Base-by-base conservation (phyloP, 2,329 filamentous ascomycete species). In the Nemania abortiva region DNA sequence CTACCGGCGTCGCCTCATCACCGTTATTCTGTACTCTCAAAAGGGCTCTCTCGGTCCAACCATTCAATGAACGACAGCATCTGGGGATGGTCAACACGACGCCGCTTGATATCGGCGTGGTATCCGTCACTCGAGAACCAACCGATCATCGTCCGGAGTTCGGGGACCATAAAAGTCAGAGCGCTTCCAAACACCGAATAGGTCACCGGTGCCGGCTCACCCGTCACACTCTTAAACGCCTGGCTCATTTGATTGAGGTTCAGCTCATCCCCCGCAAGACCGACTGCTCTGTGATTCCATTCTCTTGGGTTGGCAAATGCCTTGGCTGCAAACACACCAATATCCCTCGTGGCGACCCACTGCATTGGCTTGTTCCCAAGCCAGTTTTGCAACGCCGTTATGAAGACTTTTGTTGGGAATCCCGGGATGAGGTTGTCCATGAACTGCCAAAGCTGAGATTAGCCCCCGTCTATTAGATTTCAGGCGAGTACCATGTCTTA, bases 381-480 rank as follows among this genome's bases (percentile, higher is more conserved):
- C 63, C 75, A 71, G 62, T 79, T 80, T 6, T 70, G 75, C 61
- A 81, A 55, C 5, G 77, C 78, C 1, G 80, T 73, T 63, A 80
- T 22, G 74, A 82, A 82, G n/a, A 82, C 74, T 58, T 78, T 78
- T 58, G 77, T 80, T 5, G 73, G 63, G 60, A 82, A 76, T 3
- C 76, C 79, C 4, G 79, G 78, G 1, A 68, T 73, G 13, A 82
- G 73, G 78, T 86, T 87, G 7, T 91, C 89, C 81, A 90, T 87
- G 79, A 91, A 91, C 1, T 71, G 18, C 27, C 13, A 5, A 22
- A 55, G 13, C 20, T 11, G 1, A 50, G 11, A 29, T 70, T 47
- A 70, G 65, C 42, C 13, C 3, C 9, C 13, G 13, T 15, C 37
- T 42, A 42, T 15, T 42, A 15, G 3, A 42, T 42, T 42, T 42